These are phyloP conservation scores for Pseudogymnoascus sp. DNA, from an alignment of 2,329 filamentous ascomycete species.

Conservation along the genomic window DNA sequence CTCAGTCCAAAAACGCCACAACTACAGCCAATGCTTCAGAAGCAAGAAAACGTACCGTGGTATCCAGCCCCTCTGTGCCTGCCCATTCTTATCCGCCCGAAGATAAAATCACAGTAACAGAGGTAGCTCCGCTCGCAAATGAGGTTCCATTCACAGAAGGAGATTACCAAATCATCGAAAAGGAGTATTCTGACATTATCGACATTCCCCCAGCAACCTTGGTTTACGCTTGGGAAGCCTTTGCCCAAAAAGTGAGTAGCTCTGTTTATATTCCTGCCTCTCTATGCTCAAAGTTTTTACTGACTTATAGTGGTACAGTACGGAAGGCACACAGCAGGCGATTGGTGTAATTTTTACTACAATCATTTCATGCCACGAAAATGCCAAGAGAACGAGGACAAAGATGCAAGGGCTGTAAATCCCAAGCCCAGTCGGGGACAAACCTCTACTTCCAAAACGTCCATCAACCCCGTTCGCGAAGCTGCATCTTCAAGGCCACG, in stretches of 20 bases:
- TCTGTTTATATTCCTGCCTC: not conserved
- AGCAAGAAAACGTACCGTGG: not conserved
- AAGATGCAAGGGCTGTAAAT: conserved; percentile 3
- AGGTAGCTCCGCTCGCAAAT: not conserved
- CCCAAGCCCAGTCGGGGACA: not conserved
- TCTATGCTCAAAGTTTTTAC: conserved; percentile 7
- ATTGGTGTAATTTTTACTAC: conserved; percentile 27
- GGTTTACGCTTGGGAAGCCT: conserved; percentile 26
- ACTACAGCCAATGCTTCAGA: not conserved
- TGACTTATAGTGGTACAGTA: conserved; percentile 18
- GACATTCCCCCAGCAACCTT: conserved; percentile 18
- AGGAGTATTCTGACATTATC: conserved; percentile 20
- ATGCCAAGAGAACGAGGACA: not conserved
- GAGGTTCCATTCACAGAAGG: conserved; percentile 20
- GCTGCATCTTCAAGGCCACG: not conserved
- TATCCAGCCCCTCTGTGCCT: not conserved
- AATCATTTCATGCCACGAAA: conserved; percentile 19
- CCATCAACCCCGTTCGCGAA: not conserved
- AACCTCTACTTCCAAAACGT: not conserved
- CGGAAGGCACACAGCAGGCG: conserved; percentile 25
- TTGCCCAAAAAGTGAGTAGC: conserved; percentile 20
- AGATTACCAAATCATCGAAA: conserved; percentile 20
- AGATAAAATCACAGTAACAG: not conserved
- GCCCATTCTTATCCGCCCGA: not conserved
- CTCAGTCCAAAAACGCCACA: not conserved